These are phyloP conservation scores for Aureobasidium lini DNA, from an alignment of 2,329 filamentous ascomycete species.

Conservation along the genomic window DNA sequence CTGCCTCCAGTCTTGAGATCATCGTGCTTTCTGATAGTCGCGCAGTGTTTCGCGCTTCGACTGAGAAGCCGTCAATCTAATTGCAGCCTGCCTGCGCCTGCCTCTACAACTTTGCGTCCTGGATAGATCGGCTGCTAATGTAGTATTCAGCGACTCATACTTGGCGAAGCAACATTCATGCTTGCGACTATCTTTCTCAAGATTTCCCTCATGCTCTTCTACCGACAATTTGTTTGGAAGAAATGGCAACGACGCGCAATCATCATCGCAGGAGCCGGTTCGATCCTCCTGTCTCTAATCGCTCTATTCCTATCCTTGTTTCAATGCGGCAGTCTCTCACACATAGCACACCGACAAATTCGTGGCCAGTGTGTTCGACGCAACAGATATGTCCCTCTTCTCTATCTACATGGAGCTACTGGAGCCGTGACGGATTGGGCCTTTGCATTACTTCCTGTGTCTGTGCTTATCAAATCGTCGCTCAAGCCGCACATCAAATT, in stretches of 20 bases:
- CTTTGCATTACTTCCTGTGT: slow-evolving; percentile 32
- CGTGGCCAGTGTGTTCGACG: slow-evolving; percentile 19
- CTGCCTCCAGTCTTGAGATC: too few relatives aligned
- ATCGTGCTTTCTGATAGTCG: too few relatives aligned
- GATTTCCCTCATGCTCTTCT: slow-evolving; percentile 39
- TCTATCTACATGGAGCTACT: slow-evolving; percentile 23
- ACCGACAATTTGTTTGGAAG: slow-evolving; percentile 34
- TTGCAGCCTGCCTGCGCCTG: neutral
- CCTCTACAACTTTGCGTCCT: neutral
- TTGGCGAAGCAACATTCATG: slow-evolving; percentile 27
- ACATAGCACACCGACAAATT: slow-evolving; percentile 18
- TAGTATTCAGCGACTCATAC: neutral
- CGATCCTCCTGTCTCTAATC: slow-evolving; percentile 28
- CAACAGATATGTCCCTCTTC: slow-evolving; percentile 19
- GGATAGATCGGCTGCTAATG: neutral
- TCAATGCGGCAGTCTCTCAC: slow-evolving; percentile 25
- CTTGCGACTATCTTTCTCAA: slow-evolving; percentile 36
- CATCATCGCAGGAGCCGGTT: slow-evolving; percentile 19
- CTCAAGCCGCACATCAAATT: slow-evolving; percentile 35
- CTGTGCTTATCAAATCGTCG: slow-evolving; percentile 33
- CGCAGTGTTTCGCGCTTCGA: too few relatives aligned
- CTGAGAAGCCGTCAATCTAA: too few relatives aligned
- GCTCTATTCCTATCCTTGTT: slow-evolving; percentile 28
- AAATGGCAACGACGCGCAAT: slow-evolving; percentile 31
- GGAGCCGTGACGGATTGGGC: slow-evolving; percentile 31